Evolutionary conservation across 257 asterid genomes (phyloP).

Genomic region (Solanum chaucha): DNA sequence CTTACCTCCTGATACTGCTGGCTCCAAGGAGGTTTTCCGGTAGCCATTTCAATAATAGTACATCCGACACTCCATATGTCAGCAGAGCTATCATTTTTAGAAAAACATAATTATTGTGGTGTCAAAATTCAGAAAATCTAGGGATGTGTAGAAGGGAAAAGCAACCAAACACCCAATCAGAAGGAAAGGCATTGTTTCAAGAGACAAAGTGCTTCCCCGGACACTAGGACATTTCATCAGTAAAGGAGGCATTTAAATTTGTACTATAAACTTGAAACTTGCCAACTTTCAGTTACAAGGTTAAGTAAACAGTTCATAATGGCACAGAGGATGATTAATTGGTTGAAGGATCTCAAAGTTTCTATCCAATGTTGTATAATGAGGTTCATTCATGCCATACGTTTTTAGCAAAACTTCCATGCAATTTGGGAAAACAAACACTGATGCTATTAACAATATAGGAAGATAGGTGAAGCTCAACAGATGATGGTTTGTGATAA

Average conservation of each 20-base stretch:
- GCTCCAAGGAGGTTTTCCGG: slow-evolving; percentile 99
- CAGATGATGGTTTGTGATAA: background rate
- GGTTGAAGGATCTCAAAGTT: background rate
- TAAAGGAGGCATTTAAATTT: background rate
- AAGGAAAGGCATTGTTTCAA: background rate
- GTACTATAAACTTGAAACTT: background rate
- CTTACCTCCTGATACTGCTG: slow-evolving; percentile 83
- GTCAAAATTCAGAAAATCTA: background rate
- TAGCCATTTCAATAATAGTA: slow-evolving; percentile 98
- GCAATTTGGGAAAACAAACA: background rate
- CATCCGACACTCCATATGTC: slow-evolving; percentile 99
- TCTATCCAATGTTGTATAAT: background rate
- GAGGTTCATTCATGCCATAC: background rate
- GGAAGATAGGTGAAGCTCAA: background rate
- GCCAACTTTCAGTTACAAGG: background rate
- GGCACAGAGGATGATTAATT: background rate
- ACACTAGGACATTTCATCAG: background rate
- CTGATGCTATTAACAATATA: background rate
- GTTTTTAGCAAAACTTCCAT: background rate
- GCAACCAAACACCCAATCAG: background rate
- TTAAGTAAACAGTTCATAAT: background rate
- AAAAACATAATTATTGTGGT: background rate
- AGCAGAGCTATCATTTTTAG: slow-evolving; percentile 54
- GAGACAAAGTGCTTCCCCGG: background rate
- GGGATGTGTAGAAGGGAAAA: background rate